Conservation (phyloP, 768 basidiomycete species). For the Pisolithus albus region DNA sequence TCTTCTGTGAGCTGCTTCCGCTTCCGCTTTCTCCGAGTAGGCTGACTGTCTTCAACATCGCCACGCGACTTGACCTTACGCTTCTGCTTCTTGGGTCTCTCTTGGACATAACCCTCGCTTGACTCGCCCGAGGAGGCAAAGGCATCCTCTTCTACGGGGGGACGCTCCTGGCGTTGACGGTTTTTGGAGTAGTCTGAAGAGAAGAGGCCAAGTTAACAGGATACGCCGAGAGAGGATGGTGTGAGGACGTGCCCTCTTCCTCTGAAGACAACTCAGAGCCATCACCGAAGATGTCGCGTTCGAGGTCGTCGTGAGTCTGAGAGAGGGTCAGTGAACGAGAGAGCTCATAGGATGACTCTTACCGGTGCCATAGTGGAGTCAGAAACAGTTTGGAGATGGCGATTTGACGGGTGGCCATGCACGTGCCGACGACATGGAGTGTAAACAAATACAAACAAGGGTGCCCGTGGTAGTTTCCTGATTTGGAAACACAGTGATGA, state of each 20-base stretch:
- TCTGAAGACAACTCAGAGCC: constrained; percentile 80
- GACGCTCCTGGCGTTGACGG: constrained; percentile 29
- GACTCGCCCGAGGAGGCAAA: constrained; percentile 35
- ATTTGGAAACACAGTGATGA: not conserved
- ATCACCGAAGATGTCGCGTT: constrained; percentile 74
- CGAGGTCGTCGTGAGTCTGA: constrained; percentile 35
- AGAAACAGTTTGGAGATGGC: not conserved
- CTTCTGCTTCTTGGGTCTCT: constrained; percentile 21
- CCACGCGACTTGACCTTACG: constrained; percentile 32
- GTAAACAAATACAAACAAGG: constrained; percentile 2
- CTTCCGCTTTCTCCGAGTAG: constrained; percentile 48
- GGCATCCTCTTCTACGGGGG: constrained; percentile 29
- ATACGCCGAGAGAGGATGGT: not conserved
- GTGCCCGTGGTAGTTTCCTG: not conserved
- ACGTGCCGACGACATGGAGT: not conserved
- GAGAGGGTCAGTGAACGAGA: not conserved
- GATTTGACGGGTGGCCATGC: not conserved
- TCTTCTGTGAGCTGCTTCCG: constrained; percentile 54
- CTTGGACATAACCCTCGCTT: constrained; percentile 49
- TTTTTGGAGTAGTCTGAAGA: constrained; percentile 37
- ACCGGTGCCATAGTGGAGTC: constrained; percentile 8
- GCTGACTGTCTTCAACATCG: constrained; percentile 35
- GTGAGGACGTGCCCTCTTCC: constrained; percentile 41
- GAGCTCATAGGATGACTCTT: not conserved
- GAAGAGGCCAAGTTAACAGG: constrained; percentile 1